Conservation (phyloP, 1,284 basidiomycete genomes). For the Heterobasidion irregulare region DNA sequence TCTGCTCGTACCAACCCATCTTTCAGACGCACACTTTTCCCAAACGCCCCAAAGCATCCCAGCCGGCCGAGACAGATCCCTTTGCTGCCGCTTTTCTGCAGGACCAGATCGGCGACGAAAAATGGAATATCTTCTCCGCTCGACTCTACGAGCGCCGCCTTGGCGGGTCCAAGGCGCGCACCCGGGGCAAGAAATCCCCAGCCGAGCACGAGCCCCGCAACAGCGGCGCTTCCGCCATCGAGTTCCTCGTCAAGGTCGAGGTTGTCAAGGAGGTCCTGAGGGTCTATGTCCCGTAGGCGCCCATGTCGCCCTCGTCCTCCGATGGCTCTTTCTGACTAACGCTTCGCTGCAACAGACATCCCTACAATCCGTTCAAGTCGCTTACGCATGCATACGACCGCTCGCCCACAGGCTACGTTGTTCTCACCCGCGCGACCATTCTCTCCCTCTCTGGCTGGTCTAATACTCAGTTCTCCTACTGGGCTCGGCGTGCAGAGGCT, state of each 20-base stretch:
- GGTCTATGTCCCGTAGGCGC: slow-evolving; percentile 35
- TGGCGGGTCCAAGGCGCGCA: slow-evolving; percentile 22
- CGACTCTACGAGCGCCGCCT: slow-evolving; percentile 38
- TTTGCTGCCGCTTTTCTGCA: slow-evolving; percentile 35
- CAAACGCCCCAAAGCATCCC: slow-evolving; percentile 13
- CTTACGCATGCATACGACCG: slow-evolving; percentile 29
- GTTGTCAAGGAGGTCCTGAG: slow-evolving; percentile 40
- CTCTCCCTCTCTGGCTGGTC: slow-evolving; percentile 41
- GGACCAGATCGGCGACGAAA: slow-evolving; percentile 32
- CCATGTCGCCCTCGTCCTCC: not conserved
- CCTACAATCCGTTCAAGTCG: slow-evolving; percentile 42
- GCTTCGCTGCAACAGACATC: slow-evolving; percentile 26
- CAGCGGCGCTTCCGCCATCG: slow-evolving; percentile 35
- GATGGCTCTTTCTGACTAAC: not conserved
- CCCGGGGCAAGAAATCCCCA: slow-evolving; percentile 17
- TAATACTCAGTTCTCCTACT: slow-evolving; percentile 43
- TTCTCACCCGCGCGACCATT: slow-evolving; percentile 36
- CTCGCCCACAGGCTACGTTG: slow-evolving; percentile 34
- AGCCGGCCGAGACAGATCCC: slow-evolving; percentile 25
- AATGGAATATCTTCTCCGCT: slow-evolving; percentile 38
- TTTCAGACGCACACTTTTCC: slow-evolving; percentile 1
- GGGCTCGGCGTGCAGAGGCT: slow-evolving; percentile 39
- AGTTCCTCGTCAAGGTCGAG: slow-evolving; percentile 45
- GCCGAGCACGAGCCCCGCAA: slow-evolving; percentile 9
- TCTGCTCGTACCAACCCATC: not conserved